These are phyloP conservation scores for Trametes villosa DNA, from an alignment of 768 basidiomycete genomes.

Conservation along the genomic window DNA sequence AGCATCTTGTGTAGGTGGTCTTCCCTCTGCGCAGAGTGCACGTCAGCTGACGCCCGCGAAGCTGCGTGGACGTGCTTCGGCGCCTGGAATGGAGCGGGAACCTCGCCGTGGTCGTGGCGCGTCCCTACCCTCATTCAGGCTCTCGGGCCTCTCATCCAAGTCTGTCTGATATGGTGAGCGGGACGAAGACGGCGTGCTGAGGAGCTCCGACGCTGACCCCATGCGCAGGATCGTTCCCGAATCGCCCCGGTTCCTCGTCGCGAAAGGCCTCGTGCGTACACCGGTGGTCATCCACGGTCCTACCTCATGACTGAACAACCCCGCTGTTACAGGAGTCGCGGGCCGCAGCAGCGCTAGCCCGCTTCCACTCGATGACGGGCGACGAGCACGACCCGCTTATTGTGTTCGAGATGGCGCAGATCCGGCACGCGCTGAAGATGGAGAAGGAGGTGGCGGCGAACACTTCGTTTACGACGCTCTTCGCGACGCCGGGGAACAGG, in stretches of 20 bases:
- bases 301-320: too few species aligned
- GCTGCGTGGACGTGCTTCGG: constrained; percentile 54
- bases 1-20: constrained; percentile 60
- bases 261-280: constrained; percentile 53
- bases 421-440: constrained; percentile 65
- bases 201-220: not conserved
- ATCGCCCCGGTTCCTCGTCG: constrained; percentile 68
- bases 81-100: constrained; percentile 37
- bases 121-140: constrained; percentile 69
- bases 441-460: constrained; percentile 58
- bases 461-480: constrained; percentile 49
- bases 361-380: constrained; percentile 69
- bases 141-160: constrained; percentile 57
- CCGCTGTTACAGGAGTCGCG: constrained; percentile 53
- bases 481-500: constrained; percentile 53
- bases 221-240: constrained; percentile 64
- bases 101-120: constrained; percentile 62
- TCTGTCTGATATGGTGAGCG: constrained; percentile 54
- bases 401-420: constrained; percentile 60
- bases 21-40: constrained; percentile 10
- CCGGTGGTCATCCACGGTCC: too few species aligned
- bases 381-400: constrained; percentile 63
- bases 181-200: not conserved
- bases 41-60: constrained; percentile 19
- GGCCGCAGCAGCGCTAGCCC: constrained; percentile 65